Conservation (phyloP, 129 eudicot genomes). For the Deinandra increscens region DNA sequence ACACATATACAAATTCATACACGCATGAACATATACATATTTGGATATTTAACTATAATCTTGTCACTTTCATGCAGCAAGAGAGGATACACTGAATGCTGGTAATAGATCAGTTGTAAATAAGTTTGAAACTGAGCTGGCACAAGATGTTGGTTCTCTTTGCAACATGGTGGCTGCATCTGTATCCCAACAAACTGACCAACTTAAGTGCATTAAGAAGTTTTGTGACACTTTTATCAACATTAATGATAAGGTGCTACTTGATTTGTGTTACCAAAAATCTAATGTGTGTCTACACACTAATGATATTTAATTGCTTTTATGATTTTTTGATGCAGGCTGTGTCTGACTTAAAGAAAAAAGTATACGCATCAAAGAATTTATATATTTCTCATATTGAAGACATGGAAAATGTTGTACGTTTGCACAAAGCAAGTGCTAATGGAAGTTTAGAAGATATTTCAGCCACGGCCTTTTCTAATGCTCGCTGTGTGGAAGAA, state of each 20-base stretch:
- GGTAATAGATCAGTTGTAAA: conserved; percentile 77
- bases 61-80: conserved; percentile 39
- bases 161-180: conserved; percentile 70
- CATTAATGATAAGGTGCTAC: conserved; percentile 58
- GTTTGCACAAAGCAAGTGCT: conserved; percentile 71
- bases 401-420: conserved; percentile 80
- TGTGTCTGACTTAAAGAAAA: conserved; percentile 61
- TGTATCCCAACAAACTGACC: conserved; percentile 69
- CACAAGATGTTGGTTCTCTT: conserved; percentile 60
- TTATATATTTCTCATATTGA: conserved; percentile 74
- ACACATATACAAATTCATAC: background rate
- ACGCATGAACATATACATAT: background rate
- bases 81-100: conserved; percentile 80
- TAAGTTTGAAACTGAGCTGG: conserved; percentile 66
- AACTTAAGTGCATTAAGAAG: conserved; percentile 61
- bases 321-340: conserved; percentile 46
- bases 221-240: conserved; percentile 62
- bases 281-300: background rate
- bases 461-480: conserved; percentile 51
- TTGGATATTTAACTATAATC: background rate
- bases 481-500: conserved; percentile 48
- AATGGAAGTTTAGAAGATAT: conserved; percentile 88
- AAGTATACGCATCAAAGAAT: conserved; percentile 54
- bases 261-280: background rate
- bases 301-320: background rate